Percentiles rank a stretch among this genome's conserved stretches.
phyloP scores from a whole-genome alignment of 768 basidiomycete species.

The Xanthoconium stramineum region DNA sequence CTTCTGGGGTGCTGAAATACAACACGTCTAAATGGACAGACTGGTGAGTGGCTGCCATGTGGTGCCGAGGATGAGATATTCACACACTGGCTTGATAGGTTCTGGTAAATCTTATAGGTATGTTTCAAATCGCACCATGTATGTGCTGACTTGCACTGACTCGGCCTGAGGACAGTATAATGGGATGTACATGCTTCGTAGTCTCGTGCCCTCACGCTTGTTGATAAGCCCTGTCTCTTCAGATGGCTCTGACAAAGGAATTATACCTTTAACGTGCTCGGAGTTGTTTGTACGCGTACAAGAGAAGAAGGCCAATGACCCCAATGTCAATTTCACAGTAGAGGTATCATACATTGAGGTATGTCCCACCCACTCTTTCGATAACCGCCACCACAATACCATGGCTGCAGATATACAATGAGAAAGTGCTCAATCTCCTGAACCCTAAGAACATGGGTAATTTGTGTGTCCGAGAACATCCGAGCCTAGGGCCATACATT shows the following conservation, averaged over 20 bases:
- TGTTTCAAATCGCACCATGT: constrained; percentile 25
- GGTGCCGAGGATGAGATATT: constrained; percentile 2
- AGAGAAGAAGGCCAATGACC: constrained; percentile 56
- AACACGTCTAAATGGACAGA: constrained; percentile 63
- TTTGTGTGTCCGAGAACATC: constrained; percentile 97
- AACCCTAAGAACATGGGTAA: constrained; percentile 98
- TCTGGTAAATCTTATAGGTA: constrained; percentile 93
- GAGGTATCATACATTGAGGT: constrained; percentile 99
- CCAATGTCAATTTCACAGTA: constrained; percentile 79
- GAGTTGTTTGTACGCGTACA: constrained; percentile 87
- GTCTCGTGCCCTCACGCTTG: background rate
- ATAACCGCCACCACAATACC: background rate
- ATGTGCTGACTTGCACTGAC: constrained; percentile 4
- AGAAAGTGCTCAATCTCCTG: constrained; percentile 95
- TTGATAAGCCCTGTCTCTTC: constrained; percentile 7
- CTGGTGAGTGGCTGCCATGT: constrained; percentile 51
- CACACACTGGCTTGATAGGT: constrained; percentile 41
- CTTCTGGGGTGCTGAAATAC: background rate
- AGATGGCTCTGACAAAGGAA: constrained; percentile 96
- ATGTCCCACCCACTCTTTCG: constrained; percentile 11
- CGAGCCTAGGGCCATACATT: constrained; percentile 95
- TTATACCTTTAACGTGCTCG: constrained; percentile 93
- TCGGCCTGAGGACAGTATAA: constrained; percentile 60
- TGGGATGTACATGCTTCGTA: constrained; percentile 72
- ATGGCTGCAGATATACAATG: constrained; percentile 78